Evolutionary conservation across 164 flowering plant genomes (phyloP).

Genomic region (Annona cherimola): DNA sequence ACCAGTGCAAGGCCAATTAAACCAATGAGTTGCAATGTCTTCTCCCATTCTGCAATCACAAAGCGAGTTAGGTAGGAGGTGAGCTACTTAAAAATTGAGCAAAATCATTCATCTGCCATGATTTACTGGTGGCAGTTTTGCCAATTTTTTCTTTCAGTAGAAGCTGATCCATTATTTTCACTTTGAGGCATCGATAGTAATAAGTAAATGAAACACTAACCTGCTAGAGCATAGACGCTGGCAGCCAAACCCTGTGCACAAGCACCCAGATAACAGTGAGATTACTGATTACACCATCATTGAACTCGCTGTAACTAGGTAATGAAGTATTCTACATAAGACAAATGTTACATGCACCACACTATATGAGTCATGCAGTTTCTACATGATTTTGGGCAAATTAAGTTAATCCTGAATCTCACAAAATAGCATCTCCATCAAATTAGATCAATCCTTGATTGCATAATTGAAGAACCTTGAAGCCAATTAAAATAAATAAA

Average conservation of each 20-base stretch:
- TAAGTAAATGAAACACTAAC: slow-evolving; percentile 28
- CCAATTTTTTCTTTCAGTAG: background rate
- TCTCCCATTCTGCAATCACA: slow-evolving; percentile 80
- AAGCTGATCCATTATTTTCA: background rate
- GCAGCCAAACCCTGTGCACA: slow-evolving; percentile 59
- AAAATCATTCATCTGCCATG: background rate
- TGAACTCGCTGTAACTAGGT: too few relatives aligned
- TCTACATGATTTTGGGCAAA: too few relatives aligned
- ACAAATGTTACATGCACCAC: too few relatives aligned
- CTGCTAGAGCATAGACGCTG: slow-evolving; percentile 59
- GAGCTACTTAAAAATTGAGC: background rate
- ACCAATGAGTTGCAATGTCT: slow-evolving; percentile 65
- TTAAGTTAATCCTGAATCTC: too few relatives aligned
- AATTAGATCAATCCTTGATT: too few relatives aligned
- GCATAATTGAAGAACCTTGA: too few relatives aligned
- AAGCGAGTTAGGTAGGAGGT: background rate
- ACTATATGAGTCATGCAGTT: too few relatives aligned
- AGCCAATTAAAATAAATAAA: too few relatives aligned
- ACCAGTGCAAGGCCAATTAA: slow-evolving; percentile 81
- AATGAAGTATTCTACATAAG: too few relatives aligned
- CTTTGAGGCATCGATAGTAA: background rate
- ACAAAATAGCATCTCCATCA: too few relatives aligned
- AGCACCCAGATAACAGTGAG: slow-evolving; percentile 9
- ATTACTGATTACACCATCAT: background rate
- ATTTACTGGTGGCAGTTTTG: background rate